These are phyloP conservation scores for Fistulinella prunicolor DNA, from an alignment of 768 basidiomycete species.

Conservation along the genomic window DNA sequence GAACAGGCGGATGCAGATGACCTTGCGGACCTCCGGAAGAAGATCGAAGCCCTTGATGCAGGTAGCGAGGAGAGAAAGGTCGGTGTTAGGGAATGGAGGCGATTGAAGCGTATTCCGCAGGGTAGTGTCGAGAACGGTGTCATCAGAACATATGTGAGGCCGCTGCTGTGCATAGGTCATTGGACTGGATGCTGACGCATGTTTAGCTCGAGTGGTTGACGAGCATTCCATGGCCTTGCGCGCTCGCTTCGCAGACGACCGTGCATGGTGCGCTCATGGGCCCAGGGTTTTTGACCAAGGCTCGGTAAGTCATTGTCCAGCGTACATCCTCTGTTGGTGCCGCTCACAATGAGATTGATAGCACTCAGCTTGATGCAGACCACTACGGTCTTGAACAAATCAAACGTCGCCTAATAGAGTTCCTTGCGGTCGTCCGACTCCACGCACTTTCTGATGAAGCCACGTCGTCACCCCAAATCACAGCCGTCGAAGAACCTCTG, in stretches of 20 bases:
- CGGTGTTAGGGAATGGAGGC: conserved; percentile 77
- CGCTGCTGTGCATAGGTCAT: background rate
- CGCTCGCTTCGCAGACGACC: conserved; percentile 16
- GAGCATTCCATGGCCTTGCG: conserved; percentile 76
- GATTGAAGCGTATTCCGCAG: conserved; percentile 83
- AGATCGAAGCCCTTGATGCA: conserved; percentile 69
- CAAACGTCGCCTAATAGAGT: conserved; percentile 89
- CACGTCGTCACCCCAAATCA: background rate
- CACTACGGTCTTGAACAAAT: conserved; percentile 93
- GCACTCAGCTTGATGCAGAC: conserved; percentile 77
- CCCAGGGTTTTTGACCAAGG: conserved; percentile 60
- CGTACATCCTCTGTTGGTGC: background rate
- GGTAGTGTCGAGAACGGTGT: conserved; percentile 92
- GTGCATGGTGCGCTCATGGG: conserved; percentile 43
- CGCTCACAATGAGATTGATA: conserved; percentile 2
- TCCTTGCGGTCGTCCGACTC: conserved; percentile 80
- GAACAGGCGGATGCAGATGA: conserved; percentile 82
- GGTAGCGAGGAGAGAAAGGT: conserved; percentile 81
- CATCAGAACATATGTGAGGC: conserved; percentile 72
- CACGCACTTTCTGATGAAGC: conserved; percentile 32
- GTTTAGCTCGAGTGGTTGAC: conserved; percentile 82
- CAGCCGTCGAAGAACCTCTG: conserved; percentile 7
- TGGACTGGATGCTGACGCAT: conserved; percentile 7
- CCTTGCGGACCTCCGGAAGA: conserved; percentile 64
- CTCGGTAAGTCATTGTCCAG: conserved; percentile 40